These are phyloP conservation scores for Coleophoma eucalyptorum DNA, from an alignment of 2,329 filamentous ascomycete species.

Conservation along the genomic window DNA sequence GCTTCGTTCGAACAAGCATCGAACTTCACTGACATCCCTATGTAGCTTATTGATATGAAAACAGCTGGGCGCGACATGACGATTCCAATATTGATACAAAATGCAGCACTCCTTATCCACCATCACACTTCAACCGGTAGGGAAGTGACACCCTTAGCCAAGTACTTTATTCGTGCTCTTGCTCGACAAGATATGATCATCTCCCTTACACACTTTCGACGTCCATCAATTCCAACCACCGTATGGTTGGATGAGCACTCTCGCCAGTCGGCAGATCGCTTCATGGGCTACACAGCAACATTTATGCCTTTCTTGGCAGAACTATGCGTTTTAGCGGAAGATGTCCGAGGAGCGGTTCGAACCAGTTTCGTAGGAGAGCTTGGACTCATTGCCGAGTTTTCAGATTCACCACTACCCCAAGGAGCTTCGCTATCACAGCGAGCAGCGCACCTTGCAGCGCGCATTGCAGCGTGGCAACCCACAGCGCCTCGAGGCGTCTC, in stretches of 20 bases:
- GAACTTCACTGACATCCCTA: not conserved
- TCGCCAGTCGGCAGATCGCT: slow-evolving; percentile 20
- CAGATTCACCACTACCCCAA: not conserved
- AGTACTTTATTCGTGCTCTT: slow-evolving; percentile 28
- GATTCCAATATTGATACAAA: slow-evolving; percentile 19
- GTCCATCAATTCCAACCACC: slow-evolving; percentile 17
- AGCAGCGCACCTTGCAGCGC: slow-evolving; percentile 14
- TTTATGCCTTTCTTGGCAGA: slow-evolving; percentile 27
- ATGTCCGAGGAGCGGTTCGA: slow-evolving; percentile 12
- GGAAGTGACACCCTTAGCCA: slow-evolving; percentile 22
- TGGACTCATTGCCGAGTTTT: not conserved
- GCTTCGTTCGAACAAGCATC: slow-evolving; percentile 1
- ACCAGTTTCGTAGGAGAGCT: not conserved
- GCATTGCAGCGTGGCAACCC: slow-evolving; percentile 22
- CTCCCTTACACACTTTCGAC: slow-evolving; percentile 20
- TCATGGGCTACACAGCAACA: slow-evolving; percentile 27
- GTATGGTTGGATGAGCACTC: slow-evolving; percentile 24
- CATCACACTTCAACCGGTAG: slow-evolving; percentile 18
- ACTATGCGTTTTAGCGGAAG: slow-evolving; percentile 23
- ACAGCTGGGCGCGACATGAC: slow-evolving; percentile 11
- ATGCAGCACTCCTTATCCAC: slow-evolving; percentile 21
- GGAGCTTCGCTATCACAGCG: slow-evolving; percentile 4
- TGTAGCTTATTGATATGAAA: slow-evolving; percentile 5
- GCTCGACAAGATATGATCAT: slow-evolving; percentile 28
- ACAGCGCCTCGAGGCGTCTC: slow-evolving; percentile 14